Percentiles rank a stretch among this genome's conserved stretches.
These are phyloP conservation scores for Moricandia moricandioides DNA, from an alignment of 345 rosid species.

Conservation along the genomic window DNA sequence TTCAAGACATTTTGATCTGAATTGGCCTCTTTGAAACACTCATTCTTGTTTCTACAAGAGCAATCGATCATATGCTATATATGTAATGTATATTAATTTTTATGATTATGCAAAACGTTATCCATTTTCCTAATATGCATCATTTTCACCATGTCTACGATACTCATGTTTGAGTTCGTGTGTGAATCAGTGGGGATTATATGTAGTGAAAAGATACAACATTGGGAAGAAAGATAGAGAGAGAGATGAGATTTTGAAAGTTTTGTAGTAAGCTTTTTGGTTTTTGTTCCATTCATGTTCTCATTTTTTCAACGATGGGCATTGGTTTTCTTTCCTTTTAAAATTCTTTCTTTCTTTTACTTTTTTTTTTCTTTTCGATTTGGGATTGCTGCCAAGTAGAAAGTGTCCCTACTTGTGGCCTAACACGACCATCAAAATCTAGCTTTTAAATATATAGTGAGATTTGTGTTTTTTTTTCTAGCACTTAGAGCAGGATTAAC, in stretches of 20 bases:
- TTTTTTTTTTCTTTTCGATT: not conserved
- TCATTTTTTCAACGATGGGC: conserved; percentile 27
- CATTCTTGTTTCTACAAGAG: conserved; percentile 26
- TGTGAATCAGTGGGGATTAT: conserved; percentile 29
- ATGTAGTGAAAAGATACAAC: conserved; percentile 33
- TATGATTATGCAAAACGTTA: conserved; percentile 13
- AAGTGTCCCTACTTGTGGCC: conserved; percentile 26
- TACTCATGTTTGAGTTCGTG: conserved; percentile 11
- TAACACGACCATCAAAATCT: conserved; percentile 2
- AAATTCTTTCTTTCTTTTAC: not conserved
- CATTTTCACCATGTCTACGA: not conserved
- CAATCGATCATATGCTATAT: conserved; percentile 39
- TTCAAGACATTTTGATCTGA: conserved; percentile 33
- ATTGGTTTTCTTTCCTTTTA: conserved; percentile 15
- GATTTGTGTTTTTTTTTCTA: not conserved
- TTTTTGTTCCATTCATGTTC: conserved; percentile 23
- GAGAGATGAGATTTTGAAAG: conserved; percentile 19
- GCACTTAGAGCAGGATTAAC: no score
- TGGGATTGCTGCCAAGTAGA: conserved; percentile 34
- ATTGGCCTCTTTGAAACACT: conserved; percentile 34
- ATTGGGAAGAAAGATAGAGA: conserved; percentile 14
- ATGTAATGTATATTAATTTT: conserved; percentile 33
- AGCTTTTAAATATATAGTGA: not conserved
- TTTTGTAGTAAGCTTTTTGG: conserved; percentile 4
- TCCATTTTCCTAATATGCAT: not conserved